Conservation (phyloP, 257 asterid species). For the Dorcoceras hygrometricum region DNA sequence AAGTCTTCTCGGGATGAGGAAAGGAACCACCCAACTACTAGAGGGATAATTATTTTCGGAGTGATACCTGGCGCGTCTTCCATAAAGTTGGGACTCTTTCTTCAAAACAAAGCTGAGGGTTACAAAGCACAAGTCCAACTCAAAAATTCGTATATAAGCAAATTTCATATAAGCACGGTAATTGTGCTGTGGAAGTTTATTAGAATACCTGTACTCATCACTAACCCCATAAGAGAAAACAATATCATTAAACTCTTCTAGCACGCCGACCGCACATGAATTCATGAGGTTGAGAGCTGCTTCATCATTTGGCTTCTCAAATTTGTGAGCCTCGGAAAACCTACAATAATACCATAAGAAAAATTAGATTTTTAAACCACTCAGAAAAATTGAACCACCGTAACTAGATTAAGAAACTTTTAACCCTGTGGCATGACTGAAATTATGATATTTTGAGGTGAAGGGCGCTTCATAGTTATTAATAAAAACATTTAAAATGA, state of each 20-base stretch:
- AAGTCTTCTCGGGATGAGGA: background rate
- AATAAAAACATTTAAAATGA: too few relatives aligned
- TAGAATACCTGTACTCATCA: conserved; percentile 78
- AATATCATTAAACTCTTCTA: conserved; percentile 71
- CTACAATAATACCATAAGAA: conserved; percentile 32
- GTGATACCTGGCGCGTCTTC: too few relatives aligned
- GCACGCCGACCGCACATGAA: conserved; percentile 62
- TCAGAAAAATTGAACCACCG: too few relatives aligned
- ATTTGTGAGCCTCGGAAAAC: conserved; percentile 71
- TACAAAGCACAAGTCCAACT: conserved; percentile 16
- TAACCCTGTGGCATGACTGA: background rate
- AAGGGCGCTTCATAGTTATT: too few relatives aligned
- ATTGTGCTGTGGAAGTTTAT: conserved; percentile 11
- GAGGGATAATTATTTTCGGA: too few relatives aligned
- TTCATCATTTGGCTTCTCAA: conserved; percentile 88
- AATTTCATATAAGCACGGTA: background rate
- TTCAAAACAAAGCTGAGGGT: conserved; percentile 72
- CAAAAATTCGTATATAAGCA: conserved; percentile 3
- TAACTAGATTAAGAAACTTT: too few relatives aligned
- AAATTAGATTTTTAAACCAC: background rate
- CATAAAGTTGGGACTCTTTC: conserved; percentile 62
- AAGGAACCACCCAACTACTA: too few relatives aligned
- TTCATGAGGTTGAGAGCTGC: conserved; percentile 84
- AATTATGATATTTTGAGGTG: too few relatives aligned
- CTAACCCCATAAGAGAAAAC: conserved; percentile 89